These are phyloP conservation scores for Hypoxylon rickii DNA, from an alignment of 495 filamentous ascomycete species.

Conservation along the genomic window DNA sequence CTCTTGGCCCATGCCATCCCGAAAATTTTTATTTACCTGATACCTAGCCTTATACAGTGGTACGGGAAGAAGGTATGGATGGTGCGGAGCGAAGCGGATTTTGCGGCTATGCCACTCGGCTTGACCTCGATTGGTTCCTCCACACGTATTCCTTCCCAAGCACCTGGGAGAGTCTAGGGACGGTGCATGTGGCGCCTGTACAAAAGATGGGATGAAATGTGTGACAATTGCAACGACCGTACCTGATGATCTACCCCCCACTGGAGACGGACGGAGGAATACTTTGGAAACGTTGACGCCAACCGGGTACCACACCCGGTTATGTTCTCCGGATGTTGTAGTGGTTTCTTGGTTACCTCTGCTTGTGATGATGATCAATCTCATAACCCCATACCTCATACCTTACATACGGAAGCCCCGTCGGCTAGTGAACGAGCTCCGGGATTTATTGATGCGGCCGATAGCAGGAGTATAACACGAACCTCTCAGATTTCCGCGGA, in stretches of 20 bases:
- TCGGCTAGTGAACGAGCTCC: too few relatives aligned
- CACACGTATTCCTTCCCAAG: conserved; percentile 28
- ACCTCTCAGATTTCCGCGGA: conserved; percentile 12
- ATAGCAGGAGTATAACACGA: too few relatives aligned
- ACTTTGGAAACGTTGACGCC: too few relatives aligned
- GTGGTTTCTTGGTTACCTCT: conserved; percentile 30
- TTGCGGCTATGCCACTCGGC: conserved; percentile 38
- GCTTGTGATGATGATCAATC: background rate
- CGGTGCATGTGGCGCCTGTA: conserved; percentile 35
- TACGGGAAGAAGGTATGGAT: too few relatives aligned
- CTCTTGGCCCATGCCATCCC: conserved; percentile 22
- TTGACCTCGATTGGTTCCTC: conserved; percentile 38
- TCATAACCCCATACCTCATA: conserved; percentile 2
- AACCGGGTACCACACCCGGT: too few relatives aligned
- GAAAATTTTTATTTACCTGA: conserved; percentile 25
- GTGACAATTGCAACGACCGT: conserved; percentile 9
- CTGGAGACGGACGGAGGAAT: conserved; percentile 6
- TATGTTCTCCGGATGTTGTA: too few relatives aligned
- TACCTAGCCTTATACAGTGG: too few relatives aligned
- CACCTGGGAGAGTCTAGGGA: conserved; percentile 31
- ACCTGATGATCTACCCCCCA: conserved; percentile 19
- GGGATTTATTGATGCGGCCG: too few relatives aligned
- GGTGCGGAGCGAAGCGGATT: conserved; percentile 3
- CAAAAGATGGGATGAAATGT: conserved; percentile 19
- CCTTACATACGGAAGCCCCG: too few relatives aligned